Base-by-base conservation (phyloP, 1,139 yeast species). In the Yamadazyma mexicana region DNA sequence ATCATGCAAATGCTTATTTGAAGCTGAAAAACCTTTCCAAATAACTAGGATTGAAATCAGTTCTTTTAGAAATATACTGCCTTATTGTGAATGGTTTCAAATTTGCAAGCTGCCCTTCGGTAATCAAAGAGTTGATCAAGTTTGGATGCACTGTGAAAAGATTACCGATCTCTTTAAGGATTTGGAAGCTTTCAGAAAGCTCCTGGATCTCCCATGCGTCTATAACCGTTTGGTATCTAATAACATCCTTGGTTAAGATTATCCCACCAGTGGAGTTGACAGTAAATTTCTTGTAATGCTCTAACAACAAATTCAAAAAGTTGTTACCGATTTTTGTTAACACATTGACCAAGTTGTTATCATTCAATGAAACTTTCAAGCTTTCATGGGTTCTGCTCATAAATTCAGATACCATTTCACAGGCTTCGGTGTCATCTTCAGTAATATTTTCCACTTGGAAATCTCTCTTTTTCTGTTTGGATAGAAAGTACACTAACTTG, bases 231-330 rank as follows among this genome's bases (percentile, higher is more conserved):
- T 87, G 94, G 56, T 84, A 88, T 27, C 87, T 77, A 33, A 87
- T 84, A 5, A 87, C 81, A 62, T 91, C 98, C 43, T 85, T 84
- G 1, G 96, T 85, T n/a, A 87, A 75, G 14, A 85, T 79, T 42
- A 84, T 74, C 20, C 96, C 96, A 38, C 98, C 98, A 9, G 83
- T 77, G 2, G 89, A 81, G 51, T 80, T 87, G 43, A 89, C 87
- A 27, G 79, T 78, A 56, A 80, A 86, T 54, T 82, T 85, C 48
- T 83, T 83, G 55, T 84, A 83, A 58, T 91, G 97, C 23, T 75
- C 79, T 48, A 88, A 67, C 38, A 91, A 63, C 38, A 79, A 69
- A 33, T 75, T 73, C 51, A 85, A 72, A 36, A 87, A 72, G 20
- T 71, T 73, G 43, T 71, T 62, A 1, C 96, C 95, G 11, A 87